Conservation (phyloP, 192 early-diverging fungal species). For the Coemansia javaensis region DNA sequence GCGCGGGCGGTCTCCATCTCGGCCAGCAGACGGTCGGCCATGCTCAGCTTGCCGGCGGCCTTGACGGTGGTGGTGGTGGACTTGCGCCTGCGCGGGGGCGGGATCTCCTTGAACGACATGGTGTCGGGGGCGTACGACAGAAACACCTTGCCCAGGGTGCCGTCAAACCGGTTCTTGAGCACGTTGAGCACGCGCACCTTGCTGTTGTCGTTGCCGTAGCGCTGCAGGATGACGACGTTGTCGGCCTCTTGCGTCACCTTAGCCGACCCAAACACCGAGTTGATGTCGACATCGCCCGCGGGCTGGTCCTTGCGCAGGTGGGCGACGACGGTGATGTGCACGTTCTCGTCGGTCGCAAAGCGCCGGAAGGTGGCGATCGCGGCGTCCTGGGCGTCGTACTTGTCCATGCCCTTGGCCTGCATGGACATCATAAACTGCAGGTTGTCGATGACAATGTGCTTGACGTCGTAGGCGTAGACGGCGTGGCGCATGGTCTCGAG, state of each 20-base stretch:
- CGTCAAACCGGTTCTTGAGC: conserved; percentile 69
- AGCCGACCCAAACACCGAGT: conserved; percentile 67
- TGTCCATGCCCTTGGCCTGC: conserved; percentile 57
- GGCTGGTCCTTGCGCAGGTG: conserved; percentile 63
- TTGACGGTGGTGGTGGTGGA: conserved; percentile 23
- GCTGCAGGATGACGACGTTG: conserved; percentile 66
- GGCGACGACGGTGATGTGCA: conserved; percentile 68
- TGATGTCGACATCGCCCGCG: conserved; percentile 57
- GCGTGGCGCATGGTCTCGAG: conserved; percentile 63
- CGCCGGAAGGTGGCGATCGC: conserved; percentile 58
- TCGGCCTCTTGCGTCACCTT: conserved; percentile 76
- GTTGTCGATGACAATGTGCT: conserved; percentile 69
- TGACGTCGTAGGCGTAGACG: conserved; percentile 64
- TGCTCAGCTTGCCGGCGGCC: conserved; percentile 19
- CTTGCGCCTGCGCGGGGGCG: conserved; percentile 41
- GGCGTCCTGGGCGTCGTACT: conserved; percentile 66
- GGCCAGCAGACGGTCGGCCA: conserved; percentile 24
- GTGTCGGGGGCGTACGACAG: conserved; percentile 41
- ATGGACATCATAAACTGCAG: conserved; percentile 73
- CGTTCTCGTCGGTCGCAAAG: conserved; percentile 64
- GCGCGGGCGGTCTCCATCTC: conserved; percentile 8
- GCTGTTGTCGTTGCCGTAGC: conserved; percentile 32
- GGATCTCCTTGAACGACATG: conserved; percentile 33
- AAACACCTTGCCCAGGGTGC: conserved; percentile 58
- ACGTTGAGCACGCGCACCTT: conserved; percentile 56